Evolutionary conservation across 345 rosid genomes (phyloP).

Genomic region (Eutrema yunnanense): DNA sequence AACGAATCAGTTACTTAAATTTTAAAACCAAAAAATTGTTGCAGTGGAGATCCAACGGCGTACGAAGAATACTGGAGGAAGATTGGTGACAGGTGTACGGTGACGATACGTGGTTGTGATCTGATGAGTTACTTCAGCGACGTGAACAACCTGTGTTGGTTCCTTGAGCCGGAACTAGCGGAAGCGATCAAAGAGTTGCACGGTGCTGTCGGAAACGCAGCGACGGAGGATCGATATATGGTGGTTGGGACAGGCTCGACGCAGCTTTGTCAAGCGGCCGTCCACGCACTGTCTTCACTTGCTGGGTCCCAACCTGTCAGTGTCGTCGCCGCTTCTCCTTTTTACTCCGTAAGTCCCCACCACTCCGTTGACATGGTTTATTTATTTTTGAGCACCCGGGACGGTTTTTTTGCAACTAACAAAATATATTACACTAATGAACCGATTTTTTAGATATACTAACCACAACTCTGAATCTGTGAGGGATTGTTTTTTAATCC

Average conservation of each 20-base stretch:
- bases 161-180: conserved; percentile 51
- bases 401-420: background rate
- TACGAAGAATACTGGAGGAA: conserved; percentile 71
- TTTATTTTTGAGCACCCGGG: background rate
- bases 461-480: background rate
- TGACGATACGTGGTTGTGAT: conserved; percentile 54
- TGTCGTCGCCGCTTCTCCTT: conserved; percentile 89
- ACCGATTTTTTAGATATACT: background rate
- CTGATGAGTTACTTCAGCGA: conserved; percentile 88
- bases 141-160: conserved; percentile 59
- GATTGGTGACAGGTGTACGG: conserved; percentile 53
- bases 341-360: conserved; percentile 61
- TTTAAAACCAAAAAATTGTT: background rate
- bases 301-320: conserved; percentile 43
- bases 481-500: background rate
- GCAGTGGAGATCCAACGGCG: conserved; percentile 90
- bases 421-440: background rate
- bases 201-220: conserved; percentile 57
- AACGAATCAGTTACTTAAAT: background rate
- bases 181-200: conserved; percentile 65
- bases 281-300: conserved; percentile 62
- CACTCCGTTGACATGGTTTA: conserved; percentile 20
- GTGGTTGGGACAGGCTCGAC: conserved; percentile 91
- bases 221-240: conserved; percentile 37
- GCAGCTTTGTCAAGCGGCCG: conserved; percentile 66